These are phyloP conservation scores for Rhodomyrtus tomentosa DNA, from an alignment of 345 rosid genomes.

Conservation along the genomic window DNA sequence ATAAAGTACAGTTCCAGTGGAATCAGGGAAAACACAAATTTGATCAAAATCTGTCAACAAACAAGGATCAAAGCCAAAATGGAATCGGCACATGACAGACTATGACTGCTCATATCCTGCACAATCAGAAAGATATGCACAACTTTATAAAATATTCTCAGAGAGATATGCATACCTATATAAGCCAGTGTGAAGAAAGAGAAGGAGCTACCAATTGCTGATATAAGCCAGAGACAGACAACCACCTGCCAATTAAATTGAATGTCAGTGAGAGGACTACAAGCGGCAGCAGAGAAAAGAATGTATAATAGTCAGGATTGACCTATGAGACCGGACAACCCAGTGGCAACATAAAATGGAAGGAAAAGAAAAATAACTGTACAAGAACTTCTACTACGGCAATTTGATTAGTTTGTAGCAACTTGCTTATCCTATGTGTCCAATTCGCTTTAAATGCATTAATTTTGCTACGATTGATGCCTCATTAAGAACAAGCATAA, in stretches of 20 bases:
- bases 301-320: background rate
- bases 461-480: background rate
- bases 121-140: slow-evolving; percentile 9
- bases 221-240: slow-evolving; percentile 76
- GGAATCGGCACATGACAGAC: background rate
- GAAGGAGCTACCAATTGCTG: slow-evolving; percentile 68
- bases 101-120: background rate
- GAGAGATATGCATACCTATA: slow-evolving; percentile 42
- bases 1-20: background rate
- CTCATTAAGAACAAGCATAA: background rate
- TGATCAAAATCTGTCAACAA: background rate
- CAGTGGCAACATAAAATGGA: background rate
- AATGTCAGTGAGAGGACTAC: background rate
- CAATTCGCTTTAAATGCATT: background rate
- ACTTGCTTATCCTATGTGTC: background rate
- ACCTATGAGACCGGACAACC: background rate
- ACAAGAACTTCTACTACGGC: background rate
- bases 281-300: background rate
- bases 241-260: slow-evolving; percentile 56
- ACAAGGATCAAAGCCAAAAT: background rate
- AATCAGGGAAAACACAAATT: background rate
- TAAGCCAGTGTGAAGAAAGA: slow-evolving; percentile 84
- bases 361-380: background rate
- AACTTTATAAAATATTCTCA: slow-evolving; percentile 36
- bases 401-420: background rate